Percentiles rank a stretch among this genome's conserved stretches.
Evolutionary conservation across 306 rosid species (phyloP).

Genomic region (Hippophae tibetana): DNA sequence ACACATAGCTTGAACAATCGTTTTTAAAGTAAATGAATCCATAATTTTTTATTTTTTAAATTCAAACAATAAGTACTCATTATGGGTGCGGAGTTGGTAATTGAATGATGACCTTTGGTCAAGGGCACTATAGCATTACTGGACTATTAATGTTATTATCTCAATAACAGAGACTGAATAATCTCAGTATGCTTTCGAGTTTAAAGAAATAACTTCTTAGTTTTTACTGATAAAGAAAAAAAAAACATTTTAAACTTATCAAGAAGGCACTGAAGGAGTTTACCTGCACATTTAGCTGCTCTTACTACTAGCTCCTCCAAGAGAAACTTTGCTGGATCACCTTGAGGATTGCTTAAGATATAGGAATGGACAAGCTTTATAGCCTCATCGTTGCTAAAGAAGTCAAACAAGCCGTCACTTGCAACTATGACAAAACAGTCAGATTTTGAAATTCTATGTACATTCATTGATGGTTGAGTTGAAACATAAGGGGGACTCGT

Average conservation of each 20-base stretch:
- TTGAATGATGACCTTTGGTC: no score
- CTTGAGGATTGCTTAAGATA: conserved; percentile 58
- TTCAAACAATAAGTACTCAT: no score
- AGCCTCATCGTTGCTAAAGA: conserved; percentile 81
- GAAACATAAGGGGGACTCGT: conserved; percentile 87
- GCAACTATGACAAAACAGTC: conserved; percentile 76
- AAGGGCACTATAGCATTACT: no score
- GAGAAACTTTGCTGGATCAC: conserved; percentile 91
- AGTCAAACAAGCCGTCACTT: conserved; percentile 96
- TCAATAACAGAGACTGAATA: no score
- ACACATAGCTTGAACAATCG: no score
- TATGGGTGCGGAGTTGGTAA: no score
- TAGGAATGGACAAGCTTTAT: conserved; percentile 65
- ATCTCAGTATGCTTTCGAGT: no score
- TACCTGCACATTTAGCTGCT: conserved; percentile 82
- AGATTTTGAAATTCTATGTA: conserved; percentile 57
- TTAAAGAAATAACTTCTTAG: no score
- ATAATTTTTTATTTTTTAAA: no score
- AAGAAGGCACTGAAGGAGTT: conserved; percentile 11
- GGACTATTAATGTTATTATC: no score
- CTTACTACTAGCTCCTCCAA: conserved; percentile 68
- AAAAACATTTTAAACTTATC: background rate
- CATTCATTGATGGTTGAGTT: conserved; percentile 63
- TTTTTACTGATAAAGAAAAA: no score
- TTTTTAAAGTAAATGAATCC: no score